Percentiles rank a stretch among this genome's conserved stretches.
These are phyloP conservation scores for Schizothecium vesticola DNA, from an alignment of 495 filamentous ascomycete genomes.

Conservation along the genomic window DNA sequence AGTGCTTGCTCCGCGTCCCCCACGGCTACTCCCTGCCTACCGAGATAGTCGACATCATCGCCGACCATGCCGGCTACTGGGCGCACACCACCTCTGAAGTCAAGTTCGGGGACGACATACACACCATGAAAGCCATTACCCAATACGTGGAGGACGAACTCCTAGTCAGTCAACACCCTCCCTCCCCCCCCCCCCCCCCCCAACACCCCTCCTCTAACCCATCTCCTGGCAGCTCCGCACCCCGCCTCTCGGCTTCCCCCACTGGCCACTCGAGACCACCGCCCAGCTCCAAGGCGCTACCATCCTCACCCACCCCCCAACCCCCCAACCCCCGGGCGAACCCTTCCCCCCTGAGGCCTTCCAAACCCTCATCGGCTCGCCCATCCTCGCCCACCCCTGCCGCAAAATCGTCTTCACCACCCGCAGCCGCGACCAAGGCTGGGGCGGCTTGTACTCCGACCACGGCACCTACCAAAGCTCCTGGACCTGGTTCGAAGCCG, in stretches of 20 bases:
- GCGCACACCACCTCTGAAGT: slow-evolving; percentile 39
- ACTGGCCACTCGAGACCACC: slow-evolving; percentile 17
- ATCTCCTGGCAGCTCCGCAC: slow-evolving; percentile 34
- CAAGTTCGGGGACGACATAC: slow-evolving; percentile 10
- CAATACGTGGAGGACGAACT: slow-evolving; percentile 29
- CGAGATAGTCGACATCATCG: slow-evolving; percentile 62
- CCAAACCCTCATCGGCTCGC: slow-evolving; percentile 26
- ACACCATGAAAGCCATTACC: slow-evolving; percentile 12
- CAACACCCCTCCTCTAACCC: not conserved
- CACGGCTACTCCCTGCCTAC: slow-evolving; percentile 44
- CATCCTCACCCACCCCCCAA: not conserved
- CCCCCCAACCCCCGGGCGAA: slow-evolving; percentile 13
- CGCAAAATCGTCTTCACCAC: slow-evolving; percentile 63
- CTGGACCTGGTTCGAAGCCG: slow-evolving; percentile 69
- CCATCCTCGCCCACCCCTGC: slow-evolving; percentile 37
- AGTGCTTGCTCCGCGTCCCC: slow-evolving; percentile 31
- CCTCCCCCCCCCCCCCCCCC: not conserved
- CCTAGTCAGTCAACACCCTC: slow-evolving; percentile 27
- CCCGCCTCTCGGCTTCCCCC: slow-evolving; percentile 35
- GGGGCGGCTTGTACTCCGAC: slow-evolving; percentile 32
- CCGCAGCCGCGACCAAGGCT: slow-evolving; percentile 63
- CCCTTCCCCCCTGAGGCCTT: slow-evolving; percentile 31
- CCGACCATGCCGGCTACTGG: slow-evolving; percentile 72
- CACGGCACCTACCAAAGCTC: slow-evolving; percentile 50
- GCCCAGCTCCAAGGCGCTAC: not conserved